Base-by-base conservation (phyloP, 2,329 filamentous ascomycete species). In the Grosmannia serpens region DNA sequence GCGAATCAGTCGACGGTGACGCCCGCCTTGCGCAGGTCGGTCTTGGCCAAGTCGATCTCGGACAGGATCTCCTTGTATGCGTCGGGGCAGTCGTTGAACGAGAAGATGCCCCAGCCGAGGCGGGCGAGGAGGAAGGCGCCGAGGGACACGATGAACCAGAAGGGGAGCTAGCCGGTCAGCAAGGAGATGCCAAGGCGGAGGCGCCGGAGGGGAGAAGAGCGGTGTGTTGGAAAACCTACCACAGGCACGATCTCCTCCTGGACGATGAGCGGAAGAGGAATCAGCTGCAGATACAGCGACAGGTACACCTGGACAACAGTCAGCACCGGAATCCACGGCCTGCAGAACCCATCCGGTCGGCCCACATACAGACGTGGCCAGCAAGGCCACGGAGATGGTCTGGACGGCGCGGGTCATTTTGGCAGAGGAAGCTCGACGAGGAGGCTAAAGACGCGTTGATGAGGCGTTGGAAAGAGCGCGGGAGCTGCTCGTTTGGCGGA, bases 351-450 rank as follows among this genome's bases (percentile, higher is more conserved):
- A 44, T 44, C 41, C 8, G 2, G 59, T 50, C 56, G 53, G 50
- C 61, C n/a, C 26, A 64, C 83, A 67, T 86, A 96, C 91, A 44
- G 91, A 95, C 67, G 89, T 89, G 73, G 94, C 82, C 66, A 96
- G 81, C 68, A 96, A 84, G 68, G 85, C 86, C 68, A 96, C 80
- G 62, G 91, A 95, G 70, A 96, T 86, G 64, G 89, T 92, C 74
- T 97, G 91, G 72, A 89, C 86, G 26, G 94, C 94, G 74, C 91
- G 90, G 65, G 94, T 96, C 94, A 97, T 97, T 64, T 64, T 85
- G 75, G 66, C 27, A 20, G 47, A n/a, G 47, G 15, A 4, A 17
- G 22, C 35, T 24, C 35, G 24, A 27, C 51, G 50, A 38, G 15
- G 35, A 6, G 22, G 22, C 2, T 29, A 8, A 9, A 3, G n/a